phyloP scores from a whole-genome alignment of 257 asterid genomes.

The Verbascum thapsus region DNA sequence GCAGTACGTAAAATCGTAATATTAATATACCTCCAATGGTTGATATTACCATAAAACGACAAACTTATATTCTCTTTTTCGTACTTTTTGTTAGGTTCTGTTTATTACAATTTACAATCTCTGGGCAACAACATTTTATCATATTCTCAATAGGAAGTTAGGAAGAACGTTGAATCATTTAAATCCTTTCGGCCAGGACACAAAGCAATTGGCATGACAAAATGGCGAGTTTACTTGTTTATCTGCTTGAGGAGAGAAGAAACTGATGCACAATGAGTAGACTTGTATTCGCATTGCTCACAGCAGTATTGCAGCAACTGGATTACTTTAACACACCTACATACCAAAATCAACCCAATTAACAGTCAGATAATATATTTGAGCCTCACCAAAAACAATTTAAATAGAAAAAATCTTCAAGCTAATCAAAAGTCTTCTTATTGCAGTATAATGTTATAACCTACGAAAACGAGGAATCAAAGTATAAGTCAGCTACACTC shows the following conservation, averaged over 20 bases:
- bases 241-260: conserved; percentile 81
- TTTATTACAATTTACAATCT: no score
- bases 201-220: conserved; percentile 1
- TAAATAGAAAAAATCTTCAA: no score
- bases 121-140: not conserved
- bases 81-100: not conserved
- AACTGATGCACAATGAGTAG: conserved; percentile 94
- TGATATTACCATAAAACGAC: not conserved
- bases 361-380: no score
- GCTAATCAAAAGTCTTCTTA: no score
- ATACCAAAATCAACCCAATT: no score
- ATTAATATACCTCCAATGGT: no score
- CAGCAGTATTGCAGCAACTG: conserved; percentile 81
- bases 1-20: not conserved
- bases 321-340: conserved; percentile 78
- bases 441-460: no score
- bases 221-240: conserved; percentile 37
- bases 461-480: no score
- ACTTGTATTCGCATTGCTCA: conserved; percentile 76
- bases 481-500: no score
- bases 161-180: not conserved
- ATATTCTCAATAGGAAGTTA: not conserved
- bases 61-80: not conserved
- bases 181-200: not conserved
- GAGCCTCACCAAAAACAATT: not conserved